These are phyloP conservation scores for Trichomonas vaginalis DNA, from an alignment of 208 protist species.

Conservation along the genomic window DNA sequence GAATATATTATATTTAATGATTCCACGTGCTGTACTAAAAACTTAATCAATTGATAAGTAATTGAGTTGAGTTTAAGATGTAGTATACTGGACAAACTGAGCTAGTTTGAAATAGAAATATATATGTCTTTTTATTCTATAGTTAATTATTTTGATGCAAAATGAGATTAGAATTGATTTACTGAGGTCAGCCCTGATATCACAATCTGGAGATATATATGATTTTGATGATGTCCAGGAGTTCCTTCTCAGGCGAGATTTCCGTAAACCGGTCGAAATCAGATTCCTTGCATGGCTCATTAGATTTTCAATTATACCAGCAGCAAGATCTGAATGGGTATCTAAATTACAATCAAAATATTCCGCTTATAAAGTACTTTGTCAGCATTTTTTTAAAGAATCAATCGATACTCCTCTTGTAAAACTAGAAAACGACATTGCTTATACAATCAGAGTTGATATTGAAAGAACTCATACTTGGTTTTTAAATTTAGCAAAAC, in stretches of 20 bases:
- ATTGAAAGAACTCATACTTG: neutral
- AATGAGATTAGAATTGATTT: neutral
- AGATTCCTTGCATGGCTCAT: neutral
- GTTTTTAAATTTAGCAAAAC: neutral
- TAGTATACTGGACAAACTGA: too few species aligned
- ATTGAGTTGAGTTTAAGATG: neutral
- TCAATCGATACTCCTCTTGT: neutral
- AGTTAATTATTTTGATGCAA: too few species aligned
- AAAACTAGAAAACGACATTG: neutral
- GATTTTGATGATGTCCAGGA: neutral
- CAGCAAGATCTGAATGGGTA: neutral
- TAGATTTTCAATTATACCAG: neutral
- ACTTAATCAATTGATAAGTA: neutral
- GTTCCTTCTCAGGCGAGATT: neutral
- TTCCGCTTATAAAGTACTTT: neutral
- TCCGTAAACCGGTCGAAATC: neutral
- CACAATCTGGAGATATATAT: conserved; percentile 15
- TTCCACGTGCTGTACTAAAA: neutral
- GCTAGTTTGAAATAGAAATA: too few species aligned
- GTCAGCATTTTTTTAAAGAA: neutral
- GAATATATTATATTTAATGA: neutral
- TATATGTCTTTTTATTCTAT: too few species aligned
- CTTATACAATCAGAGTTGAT: neutral
- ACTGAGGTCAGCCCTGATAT: neutral
- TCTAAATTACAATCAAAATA: neutral